These are phyloP conservation scores for Astrephomene gubernaculifera DNA, from an alignment of 139 green algal genomes.

Conservation along the genomic window DNA sequence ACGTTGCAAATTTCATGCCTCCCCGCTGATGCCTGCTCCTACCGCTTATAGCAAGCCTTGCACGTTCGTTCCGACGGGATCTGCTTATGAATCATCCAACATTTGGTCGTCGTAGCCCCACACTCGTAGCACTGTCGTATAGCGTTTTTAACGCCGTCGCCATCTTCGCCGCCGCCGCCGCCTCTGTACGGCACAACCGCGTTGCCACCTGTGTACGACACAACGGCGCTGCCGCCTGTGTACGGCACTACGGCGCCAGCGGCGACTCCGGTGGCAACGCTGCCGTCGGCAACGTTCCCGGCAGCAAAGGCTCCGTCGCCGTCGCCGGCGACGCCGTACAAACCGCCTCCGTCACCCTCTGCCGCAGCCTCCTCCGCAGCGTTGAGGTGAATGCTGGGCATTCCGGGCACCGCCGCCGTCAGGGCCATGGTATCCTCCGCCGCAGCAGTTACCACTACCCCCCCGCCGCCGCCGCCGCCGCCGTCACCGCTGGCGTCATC, in stretches of 20 bases:
- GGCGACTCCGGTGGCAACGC: not conserved
- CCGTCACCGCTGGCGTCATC: not conserved
- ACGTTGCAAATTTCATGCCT: too few species aligned
- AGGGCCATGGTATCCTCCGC: not conserved
- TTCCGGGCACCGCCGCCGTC: not conserved
- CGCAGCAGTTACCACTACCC: not conserved
- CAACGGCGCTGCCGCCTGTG: not conserved
- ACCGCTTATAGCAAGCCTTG: slow-evolving; percentile 48
- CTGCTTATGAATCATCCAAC: slow-evolving; percentile 39
- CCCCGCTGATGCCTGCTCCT: too few species aligned
- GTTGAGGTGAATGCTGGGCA: not conserved
- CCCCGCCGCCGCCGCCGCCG: not conserved
- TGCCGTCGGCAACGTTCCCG: too few species aligned
- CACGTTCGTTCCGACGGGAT: not conserved
- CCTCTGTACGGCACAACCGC: not conserved
- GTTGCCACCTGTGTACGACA: too few species aligned
- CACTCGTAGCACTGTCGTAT: slow-evolving; percentile 28
- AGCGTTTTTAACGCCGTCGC: not conserved
- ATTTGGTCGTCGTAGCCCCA: slow-evolving; percentile 26
- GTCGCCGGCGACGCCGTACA: not conserved
- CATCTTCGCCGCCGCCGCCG: not conserved
- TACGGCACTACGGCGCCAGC: not conserved
- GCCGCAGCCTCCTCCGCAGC: not conserved
- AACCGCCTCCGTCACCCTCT: not conserved
- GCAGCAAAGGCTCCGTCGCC: too few species aligned